Conservation (phyloP, 495 filamentous ascomycete species). For the Poronia punctata region DNA sequence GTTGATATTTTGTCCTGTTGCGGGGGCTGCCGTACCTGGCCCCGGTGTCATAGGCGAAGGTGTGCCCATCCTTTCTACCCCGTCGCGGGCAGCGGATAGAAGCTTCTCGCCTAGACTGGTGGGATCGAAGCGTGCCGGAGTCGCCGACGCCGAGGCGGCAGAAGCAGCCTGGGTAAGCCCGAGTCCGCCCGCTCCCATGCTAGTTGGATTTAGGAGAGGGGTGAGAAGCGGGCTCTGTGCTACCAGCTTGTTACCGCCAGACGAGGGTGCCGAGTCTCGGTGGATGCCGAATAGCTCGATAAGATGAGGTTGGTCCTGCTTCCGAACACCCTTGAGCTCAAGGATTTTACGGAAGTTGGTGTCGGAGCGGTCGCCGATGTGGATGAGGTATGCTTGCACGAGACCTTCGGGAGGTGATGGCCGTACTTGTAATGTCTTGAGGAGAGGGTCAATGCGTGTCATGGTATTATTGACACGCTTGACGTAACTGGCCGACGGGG, state of each 20-base stretch:
- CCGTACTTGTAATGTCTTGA: conserved; percentile 95
- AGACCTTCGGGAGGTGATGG: conserved; percentile 86
- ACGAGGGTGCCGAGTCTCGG: conserved; percentile 50
- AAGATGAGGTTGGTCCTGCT: conserved; percentile 72
- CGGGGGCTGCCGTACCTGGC: conserved; percentile 16
- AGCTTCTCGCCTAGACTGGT: conserved; percentile 64
- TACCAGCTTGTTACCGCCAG: conserved; percentile 50
- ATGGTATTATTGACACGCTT: conserved; percentile 85
- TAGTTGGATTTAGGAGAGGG: conserved; percentile 45
- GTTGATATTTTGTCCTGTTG: conserved; percentile 49
- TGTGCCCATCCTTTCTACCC: conserved; percentile 78
- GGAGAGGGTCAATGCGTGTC: conserved; percentile 79
- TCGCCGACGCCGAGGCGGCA: conserved; percentile 28
- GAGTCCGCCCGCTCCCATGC: conserved; percentile 29
- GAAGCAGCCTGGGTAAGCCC: conserved; percentile 22
- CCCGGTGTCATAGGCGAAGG: conserved; percentile 55
- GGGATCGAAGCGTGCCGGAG: conserved; percentile 68
- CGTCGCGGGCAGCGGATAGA: conserved; percentile 81
- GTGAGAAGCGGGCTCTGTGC: conserved; percentile 55
- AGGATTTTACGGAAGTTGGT: conserved; percentile 95
- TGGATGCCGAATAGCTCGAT: conserved; percentile 86
- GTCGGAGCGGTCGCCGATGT: conserved; percentile 84
- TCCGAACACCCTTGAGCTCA: conserved; percentile 83
- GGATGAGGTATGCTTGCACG: conserved; percentile 92
- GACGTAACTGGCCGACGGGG: conserved; percentile 58